Base-by-base conservation (phyloP, 75 land plant genomes). In the Sequoia sempervirens region DNA sequence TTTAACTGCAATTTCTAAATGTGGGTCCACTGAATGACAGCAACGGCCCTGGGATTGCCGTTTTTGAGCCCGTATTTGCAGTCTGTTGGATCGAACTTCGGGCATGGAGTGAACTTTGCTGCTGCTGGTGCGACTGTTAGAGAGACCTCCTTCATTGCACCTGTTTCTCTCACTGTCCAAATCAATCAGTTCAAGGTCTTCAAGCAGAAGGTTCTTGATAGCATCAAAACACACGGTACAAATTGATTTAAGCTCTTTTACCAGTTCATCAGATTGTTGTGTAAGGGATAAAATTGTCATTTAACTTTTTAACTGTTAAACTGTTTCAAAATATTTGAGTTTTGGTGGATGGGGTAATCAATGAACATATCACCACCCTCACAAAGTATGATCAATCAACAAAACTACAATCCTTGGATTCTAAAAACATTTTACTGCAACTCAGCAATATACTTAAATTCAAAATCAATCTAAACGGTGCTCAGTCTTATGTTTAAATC, bases 51-150 rank as follows among this genome's bases (percentile, higher is more conserved):
- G n/a, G 86, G 85, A 28, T 70, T 92, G 26, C 95, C 95, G 20
- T 89, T 86, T 61, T 58, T 91, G 80, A 86, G 80, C 66, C 87
- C 93, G 0, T 91, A 89, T 75, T 75, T 93, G 81, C 64, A 92
- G 70, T 87, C 93, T 2, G 41, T 93, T 18, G 94, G 90, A 26
- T 50, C 95, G 11, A 89, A 89, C 80, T 93, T 86, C 86, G 75
- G 86, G 17, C 89, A 88, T 83, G 95, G 95, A 66, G 94, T 90
- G 32, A 93, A 93, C 69, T 93, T 93, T 75, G 95, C 94, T 0
- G 91, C 89, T 0, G 92, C 90, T n/a, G 94, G 94, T 54, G 88
- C 94, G 3, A 89, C 92, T 41, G 47, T 40, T 10, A n/a, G 80
- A 41, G 50, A 73, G 9, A 75, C 64, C 8, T 38, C 47, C 41